phyloP scores from a whole-genome alignment of 2,329 filamentous ascomycete genomes.

The Aureobasidium sp. region DNA sequence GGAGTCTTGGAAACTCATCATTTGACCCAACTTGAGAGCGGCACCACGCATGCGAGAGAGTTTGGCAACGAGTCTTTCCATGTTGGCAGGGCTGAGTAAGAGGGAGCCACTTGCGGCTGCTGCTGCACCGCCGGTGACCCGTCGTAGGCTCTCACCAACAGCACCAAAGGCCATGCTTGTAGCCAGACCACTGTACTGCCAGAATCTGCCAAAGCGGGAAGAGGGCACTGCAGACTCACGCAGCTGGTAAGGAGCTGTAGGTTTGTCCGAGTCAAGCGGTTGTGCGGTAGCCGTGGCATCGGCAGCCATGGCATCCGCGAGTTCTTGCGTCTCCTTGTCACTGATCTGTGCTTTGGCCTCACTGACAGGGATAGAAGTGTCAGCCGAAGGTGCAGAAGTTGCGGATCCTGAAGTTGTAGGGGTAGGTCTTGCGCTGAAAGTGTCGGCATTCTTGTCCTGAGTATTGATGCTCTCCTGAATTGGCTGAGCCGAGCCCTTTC shows the following conservation, averaged over 20 bases:
- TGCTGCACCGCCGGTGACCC: constrained; percentile 62
- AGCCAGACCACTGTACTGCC: constrained; percentile 90
- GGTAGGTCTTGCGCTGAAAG: constrained; percentile 24
- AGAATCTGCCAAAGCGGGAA: constrained; percentile 75
- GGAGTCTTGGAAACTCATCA: constrained; percentile 96
- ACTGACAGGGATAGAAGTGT: constrained; percentile 2
- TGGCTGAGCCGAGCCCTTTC: constrained; percentile 27
- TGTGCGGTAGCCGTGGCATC: constrained; percentile 22
- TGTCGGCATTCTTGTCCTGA: constrained; percentile 32
- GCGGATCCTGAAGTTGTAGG: neutral
- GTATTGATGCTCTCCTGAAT: constrained; percentile 24
- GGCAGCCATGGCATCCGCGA: constrained; percentile 30
- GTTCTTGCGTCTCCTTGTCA: constrained; percentile 18
- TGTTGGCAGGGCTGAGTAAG: constrained; percentile 80
- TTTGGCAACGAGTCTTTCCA: constrained; percentile 87
- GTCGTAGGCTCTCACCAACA: constrained; percentile 74
- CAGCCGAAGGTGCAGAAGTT: neutral
- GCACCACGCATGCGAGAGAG: constrained; percentile 94
- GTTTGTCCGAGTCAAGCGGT: constrained; percentile 13
- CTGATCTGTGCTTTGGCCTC: constrained; percentile 9
- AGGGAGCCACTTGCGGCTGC: constrained; percentile 57
- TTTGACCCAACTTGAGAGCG: constrained; percentile 93
- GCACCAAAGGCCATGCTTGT: constrained; percentile 94
- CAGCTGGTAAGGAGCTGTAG: constrained; percentile 53
- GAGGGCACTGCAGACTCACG: constrained; percentile 86